Percentiles rank a stretch among this genome's conserved stretches.
Conservation (phyloP, 2,329 filamentous ascomycete species). For the Ophiostoma perfectum region DNA sequence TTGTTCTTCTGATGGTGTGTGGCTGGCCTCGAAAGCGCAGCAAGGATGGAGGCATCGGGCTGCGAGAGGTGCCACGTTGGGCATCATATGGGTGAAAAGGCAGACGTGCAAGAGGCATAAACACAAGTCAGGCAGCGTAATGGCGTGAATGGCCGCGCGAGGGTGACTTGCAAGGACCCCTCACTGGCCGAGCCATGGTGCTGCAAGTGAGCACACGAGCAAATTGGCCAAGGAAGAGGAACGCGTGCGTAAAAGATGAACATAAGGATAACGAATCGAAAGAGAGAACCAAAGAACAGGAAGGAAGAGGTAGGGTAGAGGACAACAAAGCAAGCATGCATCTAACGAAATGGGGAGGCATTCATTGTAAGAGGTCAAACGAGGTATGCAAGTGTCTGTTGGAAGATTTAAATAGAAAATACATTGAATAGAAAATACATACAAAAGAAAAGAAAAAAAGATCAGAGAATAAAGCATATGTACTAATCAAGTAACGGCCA, state of each 20-base stretch:
- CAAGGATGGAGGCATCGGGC: not conserved
- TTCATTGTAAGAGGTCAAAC: constrained; percentile 3
- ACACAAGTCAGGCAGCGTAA: not conserved
- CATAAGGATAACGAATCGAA: not conserved
- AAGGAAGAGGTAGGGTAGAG: not conserved
- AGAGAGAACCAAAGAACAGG: not conserved
- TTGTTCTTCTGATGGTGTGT: not conserved
- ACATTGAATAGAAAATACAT: too few species aligned
- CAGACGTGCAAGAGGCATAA: not conserved
- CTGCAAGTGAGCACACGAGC: not conserved
- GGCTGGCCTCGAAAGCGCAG: not conserved
- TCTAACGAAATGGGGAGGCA: not conserved
- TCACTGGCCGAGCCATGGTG: constrained; percentile 2
- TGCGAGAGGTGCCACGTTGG: constrained; percentile 13
- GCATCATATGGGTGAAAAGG: not conserved
- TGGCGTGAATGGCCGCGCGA: not conserved
- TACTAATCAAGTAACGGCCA: not conserved
- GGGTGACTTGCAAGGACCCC: not conserved
- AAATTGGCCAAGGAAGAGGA: not conserved
- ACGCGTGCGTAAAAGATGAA: not conserved
- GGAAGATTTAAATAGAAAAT: not conserved
- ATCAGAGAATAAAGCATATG: not conserved
- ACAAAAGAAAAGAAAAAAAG: not conserved
- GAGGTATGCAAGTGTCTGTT: not conserved
- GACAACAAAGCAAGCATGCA: not conserved